Base-by-base conservation (phyloP, 2,329 filamentous ascomycete genomes). In the Herpotrichia juniperi region DNA sequence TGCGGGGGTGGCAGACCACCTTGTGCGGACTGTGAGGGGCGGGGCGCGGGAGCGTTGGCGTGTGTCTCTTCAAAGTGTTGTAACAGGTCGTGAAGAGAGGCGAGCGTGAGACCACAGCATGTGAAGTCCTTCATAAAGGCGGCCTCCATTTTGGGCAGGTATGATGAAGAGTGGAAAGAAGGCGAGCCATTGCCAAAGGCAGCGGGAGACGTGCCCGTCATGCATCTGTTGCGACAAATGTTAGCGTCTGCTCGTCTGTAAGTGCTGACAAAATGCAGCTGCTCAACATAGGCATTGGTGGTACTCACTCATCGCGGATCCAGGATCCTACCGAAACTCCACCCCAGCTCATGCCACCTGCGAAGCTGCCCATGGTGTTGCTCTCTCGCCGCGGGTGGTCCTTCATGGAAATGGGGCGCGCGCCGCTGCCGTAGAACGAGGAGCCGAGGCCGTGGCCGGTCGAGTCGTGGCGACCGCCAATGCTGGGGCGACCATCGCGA, bases 41-140 rank as follows among this genome's bases (percentile, higher is more conserved):
- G 75, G 53, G 79, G 75, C 46, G 79, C 76, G 22, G 83, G 81
- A 57, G 89, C 83, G 58, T 90, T 87, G 14, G 92, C 93, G 74
- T 99, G 94, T 49, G 89, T 86, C 76, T 97, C 93, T 76, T 99
- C 94, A 71, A 97, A 99, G 74, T 99, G 94, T 71, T 96, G 92
- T 42, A 99, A 81, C 42, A 99, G 82, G 70, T 97, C 94, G 77
- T 99, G 94, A 62, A 99, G 84, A 45, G 93, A 96, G 21, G 93
- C 89, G 61, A 97, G 83, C 26, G 88, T 93, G 66, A 91, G 85
- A 66, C 92, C 92, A 76, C 94, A 99, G 78, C 94, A 99, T 46
- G 89, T 89, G 76, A 97, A 97, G 77, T 97, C 93, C 75, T 89
- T 89, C 91, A 97, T 96, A 74, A 97, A 99, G 69, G 93, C 94